Evolutionary conservation across 495 filamentous ascomycete genomes (phyloP), one percentile per base, ranked within the genome.

Genomic region (Immersiella caudata): DNA sequence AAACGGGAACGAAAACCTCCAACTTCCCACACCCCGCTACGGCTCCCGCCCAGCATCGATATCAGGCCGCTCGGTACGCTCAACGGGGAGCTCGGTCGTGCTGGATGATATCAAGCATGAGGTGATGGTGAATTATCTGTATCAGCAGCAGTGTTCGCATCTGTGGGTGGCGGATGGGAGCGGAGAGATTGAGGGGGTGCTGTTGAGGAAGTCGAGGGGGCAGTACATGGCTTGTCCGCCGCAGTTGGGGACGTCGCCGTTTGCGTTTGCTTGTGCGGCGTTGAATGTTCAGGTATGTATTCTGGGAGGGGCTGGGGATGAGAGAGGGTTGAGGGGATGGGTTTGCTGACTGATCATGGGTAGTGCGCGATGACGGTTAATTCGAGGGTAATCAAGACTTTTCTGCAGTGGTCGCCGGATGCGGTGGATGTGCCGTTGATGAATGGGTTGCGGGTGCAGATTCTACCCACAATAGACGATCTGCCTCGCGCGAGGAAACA

Each of bases 51-150:
- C 83, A 68, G 79, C 80, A 58, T 88, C 87, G 0, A 67, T 83
- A 40, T 86, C 84, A 0, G 78, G 69, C 1, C 76, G 74, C 20
- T 81, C 81, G 46, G 72, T 77, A 46, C 74, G 77, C 57, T 87
- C 85, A 9, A 76, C 69, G 18, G 76, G 76, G 25, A 86, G 82
- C 68, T 89, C 88, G 20, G 79, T 84, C 57, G 85, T 89, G 62
- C 71, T 91, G 24, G 89, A 91, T 65, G 89, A 92, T 68, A 91
- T 93, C 74, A 92, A 91, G 73, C 90, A 91, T 74, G 90, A 93
- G 72, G 88, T 93, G 64, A 93, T 93, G 90, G 90, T 90, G 50
- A 93, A 90, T 72, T 92, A 90, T 70, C 81, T 93, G 25, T 91
- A 90, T 76, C 91, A 93, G 71, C 90, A 93, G 73, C 89, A 91